phyloP scores from a whole-genome alignment of 2,329 filamentous ascomycete species.

The Didymella segeticola region DNA sequence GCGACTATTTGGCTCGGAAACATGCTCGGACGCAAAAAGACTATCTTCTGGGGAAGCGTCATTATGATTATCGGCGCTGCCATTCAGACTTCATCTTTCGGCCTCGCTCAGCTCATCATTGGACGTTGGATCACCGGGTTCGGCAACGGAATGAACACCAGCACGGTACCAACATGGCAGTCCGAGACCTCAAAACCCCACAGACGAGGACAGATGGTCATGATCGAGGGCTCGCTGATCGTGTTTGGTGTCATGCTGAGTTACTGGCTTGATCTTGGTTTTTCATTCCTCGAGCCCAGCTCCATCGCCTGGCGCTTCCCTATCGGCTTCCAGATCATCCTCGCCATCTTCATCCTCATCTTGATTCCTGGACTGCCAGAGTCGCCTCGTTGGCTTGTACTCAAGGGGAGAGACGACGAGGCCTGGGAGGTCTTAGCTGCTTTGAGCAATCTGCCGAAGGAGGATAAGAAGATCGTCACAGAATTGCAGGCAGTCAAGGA shows the following conservation, averaged over 20 bases:
- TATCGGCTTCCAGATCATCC: conserved; percentile 63
- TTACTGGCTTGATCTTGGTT: conserved; percentile 53
- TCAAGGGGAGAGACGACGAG: conserved; percentile 59
- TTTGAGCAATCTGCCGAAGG: conserved; percentile 48
- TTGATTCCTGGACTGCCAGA: conserved; percentile 51
- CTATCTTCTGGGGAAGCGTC: conserved; percentile 65
- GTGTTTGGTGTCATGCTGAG: conserved; percentile 53
- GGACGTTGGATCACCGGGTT: conserved; percentile 60
- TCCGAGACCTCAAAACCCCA: conserved; percentile 56
- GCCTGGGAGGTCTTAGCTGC: conserved; percentile 47
- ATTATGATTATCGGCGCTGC: conserved; percentile 67
- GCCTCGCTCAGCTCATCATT: conserved; percentile 55
- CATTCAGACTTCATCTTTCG: conserved; percentile 62
- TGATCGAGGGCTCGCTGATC: conserved; percentile 56
- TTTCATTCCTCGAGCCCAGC: conserved; percentile 58
- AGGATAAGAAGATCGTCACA: conserved; percentile 47
- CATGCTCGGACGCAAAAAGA: conserved; percentile 62
- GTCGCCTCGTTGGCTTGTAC: conserved; percentile 59
- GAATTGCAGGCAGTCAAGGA: conserved; percentile 49
- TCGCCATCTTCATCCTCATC: conserved; percentile 63
- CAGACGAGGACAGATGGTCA: conserved; percentile 55
- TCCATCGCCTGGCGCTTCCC: conserved; percentile 56
- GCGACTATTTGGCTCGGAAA: conserved; percentile 61
- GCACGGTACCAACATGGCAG: conserved; percentile 55
- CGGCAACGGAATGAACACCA: conserved; percentile 48